Evolutionary conservation across 768 basidiomycete species (phyloP), one percentile per base, ranked within the genome.

Genomic region (Lactarius sanguifluus): DNA sequence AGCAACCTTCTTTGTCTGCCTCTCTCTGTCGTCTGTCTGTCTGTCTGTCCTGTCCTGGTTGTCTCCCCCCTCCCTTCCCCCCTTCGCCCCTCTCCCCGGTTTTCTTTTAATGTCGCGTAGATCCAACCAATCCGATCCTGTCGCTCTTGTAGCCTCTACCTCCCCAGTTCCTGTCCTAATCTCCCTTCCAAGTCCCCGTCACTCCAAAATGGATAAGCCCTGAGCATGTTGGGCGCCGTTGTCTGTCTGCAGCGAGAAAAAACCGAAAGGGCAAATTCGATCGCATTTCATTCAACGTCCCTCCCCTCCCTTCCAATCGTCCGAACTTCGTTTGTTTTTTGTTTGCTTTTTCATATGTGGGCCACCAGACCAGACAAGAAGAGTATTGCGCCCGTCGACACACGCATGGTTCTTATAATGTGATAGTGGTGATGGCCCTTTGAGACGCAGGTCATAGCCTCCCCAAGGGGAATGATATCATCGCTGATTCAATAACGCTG

Each of bases 171-270:
- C 30, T 58, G 43, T 61, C 36, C 30, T 56, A 16, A 16, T 56
- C 61, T 28, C 56, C 16, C 43, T 64, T 59, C 58, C 66, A 67
- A 67, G 58, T 59, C 66, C 62, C 66, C 66, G 66, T 67, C 34
- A 5, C 20, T 67, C 62, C 20, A 64, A 67, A 59, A 59, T 60
- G 66, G 66, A 60, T 47, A 64, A 64, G 43, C 52, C 66, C 66
- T 62, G 54, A 67, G 62, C 62, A 38, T 43, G 47, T 67, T 64
- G 28, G 66, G 66, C 66, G 62, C 36, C 41, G 45, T 41, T 41
- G 25, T 50, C 28, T 47, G 32, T 34, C 54, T 32, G 30, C 56
- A 34, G 23, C 28, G 40, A 34, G 40, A 34, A 30, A 32, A 38
- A 8, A 47, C 23, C 25, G 50, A 57, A 62, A 34, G 47, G 56